Base-by-base conservation (phyloP, 2,329 filamentous ascomycete genomes). In the Cladosporium sp. region DNA sequence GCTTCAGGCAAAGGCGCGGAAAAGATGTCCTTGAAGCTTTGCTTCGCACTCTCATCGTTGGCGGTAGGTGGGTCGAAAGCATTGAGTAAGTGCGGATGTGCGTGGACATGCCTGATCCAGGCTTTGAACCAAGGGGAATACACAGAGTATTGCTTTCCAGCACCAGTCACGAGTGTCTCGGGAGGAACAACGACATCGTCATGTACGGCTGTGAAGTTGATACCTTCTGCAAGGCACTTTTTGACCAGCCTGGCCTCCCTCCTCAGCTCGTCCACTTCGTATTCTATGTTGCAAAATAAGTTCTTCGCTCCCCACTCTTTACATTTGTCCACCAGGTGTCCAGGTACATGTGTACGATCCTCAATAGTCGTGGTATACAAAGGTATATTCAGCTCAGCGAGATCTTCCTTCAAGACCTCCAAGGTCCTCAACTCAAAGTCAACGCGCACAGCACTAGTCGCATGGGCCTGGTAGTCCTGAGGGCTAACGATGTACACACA, bases 241-340 rank as follows among this genome's bases (percentile, higher is more conserved):
- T 72, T 76, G 1, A 88, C 76, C 60, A 95, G 69, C 22, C 73
- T 74, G 1, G 83, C 81, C 60, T 96, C 91, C 5, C 90, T 77
- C 36, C 90, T 76, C 51, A 95, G 69, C 69, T 95, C 91, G 62
- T 96, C 91, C 0, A 94, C 88, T 66, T 95, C 91, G 60, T 95
- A 95, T 64, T 95, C 90, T 50, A 90, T 81, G 62, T 95, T 95
- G 41, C 86, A 83, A 60, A 83, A 94, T 2, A 95, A 57, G 60
- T 93, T 86, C 42, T 76, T 84, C 1, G 81, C 85, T 0, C 79
- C 80, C 89, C 88, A 95, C 53, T 81, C 72, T 25, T 80, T 71
- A 64, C 86, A 79, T 35, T 91, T 70, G 45, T 83, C 77, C 2
- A 86, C 58, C 8, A 95, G 73, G 3, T 82, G 74, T 1, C 65